Base-by-base conservation (phyloP, 805 yeast species). In the Kuraishia ogatae region DNA sequence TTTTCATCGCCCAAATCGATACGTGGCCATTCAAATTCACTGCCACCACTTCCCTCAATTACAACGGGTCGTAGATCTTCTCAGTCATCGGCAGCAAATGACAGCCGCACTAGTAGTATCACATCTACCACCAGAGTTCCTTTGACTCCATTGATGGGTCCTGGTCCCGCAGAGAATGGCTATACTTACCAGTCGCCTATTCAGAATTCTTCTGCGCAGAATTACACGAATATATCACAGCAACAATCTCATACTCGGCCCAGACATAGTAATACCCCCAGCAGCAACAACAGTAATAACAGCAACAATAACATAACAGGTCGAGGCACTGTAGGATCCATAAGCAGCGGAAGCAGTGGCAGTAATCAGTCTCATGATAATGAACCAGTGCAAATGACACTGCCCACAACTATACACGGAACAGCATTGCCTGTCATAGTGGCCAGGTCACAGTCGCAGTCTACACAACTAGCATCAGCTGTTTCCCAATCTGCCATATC, bases 31-130 rank as follows among this genome's bases (percentile, higher is more conserved):
- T 60, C 67, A 5, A 62, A 64, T 23, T 64, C 69, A 39, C 50
- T 68, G 28, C 71, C 71, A 2, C 69, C 69, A n/a, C 57, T 68
- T 24, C 71, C 71, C 1, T 60, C 70, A 1, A 70, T 68, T 11
- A 65, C 70, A 10, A 67, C 71, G 1, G 53, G 64, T 13, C 53
- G 68, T 8, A 60, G 69, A 6, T 58, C 53, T 26, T 58, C 69
- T 1, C 61, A 66, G 1, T 55, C 67, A 13, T 53, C 54, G 20
- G 39, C 47, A 20, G 47, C 22, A 19, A 20, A 23, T 6, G 53
- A 20, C 10, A 39, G 48, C 48, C 48, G 53, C 10, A 23, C 50
- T 13, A 47, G 50, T 23, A 47, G 50, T 47, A 21, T 47, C 3
- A 47, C 22, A 11, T 47, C 50, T 7, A 35, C 17, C n/a, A 35